Evolutionary conservation across 106 monocot genomes (phyloP), one percentile per base, ranked within the genome.

Genomic region (Hemerocallis citrina): DNA sequence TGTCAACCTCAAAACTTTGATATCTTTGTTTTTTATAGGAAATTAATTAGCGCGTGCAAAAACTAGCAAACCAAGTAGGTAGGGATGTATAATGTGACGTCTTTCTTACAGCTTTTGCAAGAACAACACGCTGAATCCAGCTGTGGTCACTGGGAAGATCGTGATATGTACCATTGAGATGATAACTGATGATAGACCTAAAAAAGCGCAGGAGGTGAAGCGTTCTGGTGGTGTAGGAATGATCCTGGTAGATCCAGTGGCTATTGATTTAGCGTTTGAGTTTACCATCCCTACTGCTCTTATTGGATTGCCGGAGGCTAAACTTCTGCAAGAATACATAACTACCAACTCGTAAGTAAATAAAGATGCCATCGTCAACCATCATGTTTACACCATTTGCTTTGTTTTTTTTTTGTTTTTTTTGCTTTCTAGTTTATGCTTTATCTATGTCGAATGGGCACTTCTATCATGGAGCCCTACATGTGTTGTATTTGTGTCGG

Each of bases 61-160:
- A n/a, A n/a, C n/a, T n/a, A n/a, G n/a, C n/a, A n/a, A n/a, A n/a
- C n/a, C n/a, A n/a, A n/a, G n/a, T n/a, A n/a, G n/a, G n/a, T n/a
- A n/a, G n/a, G n/a, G n/a, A n/a, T n/a, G n/a, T n/a, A n/a, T n/a
- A n/a, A n/a, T n/a, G n/a, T n/a, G n/a, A n/a, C n/a, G n/a, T n/a
- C n/a, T 42, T 42, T 12, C 10, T 45, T 9, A 2, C 44, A 64
- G 64, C 64, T 64, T 33, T 22, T 64, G 64, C 34, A 32, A 64
- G 21, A 13, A 44, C 49, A 49, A 49, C 64, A 64, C 64, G 4
- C 33, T 64, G 31, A 49, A 49, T 17, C 14, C 15, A 2, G n/a
- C 29, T 1, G 19, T 21, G 33, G 48, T 64, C 1, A 31, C 48
- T 5, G 64, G 64, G 34, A 64, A 64, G 35, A 34, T 64, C 13